Evolutionary conservation across 768 basidiomycete genomes (phyloP).

Genomic region (Podaxis sp.): DNA sequence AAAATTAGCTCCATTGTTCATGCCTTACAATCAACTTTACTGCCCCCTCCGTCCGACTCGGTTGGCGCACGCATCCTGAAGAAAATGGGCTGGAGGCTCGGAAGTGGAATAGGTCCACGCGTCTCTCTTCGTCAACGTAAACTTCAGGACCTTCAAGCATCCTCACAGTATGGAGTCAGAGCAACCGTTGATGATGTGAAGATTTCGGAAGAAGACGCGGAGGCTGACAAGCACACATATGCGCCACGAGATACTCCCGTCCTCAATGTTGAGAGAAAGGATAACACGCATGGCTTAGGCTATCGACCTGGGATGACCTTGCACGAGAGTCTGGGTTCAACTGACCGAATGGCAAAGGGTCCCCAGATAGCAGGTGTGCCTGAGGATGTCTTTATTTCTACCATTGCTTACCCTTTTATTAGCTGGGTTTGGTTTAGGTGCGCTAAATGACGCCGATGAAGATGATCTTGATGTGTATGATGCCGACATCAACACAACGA

Average conservation of each 20-base stretch:
- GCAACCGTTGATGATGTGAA: conserved; percentile 27
- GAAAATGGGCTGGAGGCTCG: conserved; percentile 94
- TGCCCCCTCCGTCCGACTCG: conserved; percentile 74
- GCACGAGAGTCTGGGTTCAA: conserved; percentile 50
- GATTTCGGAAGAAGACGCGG: conserved; percentile 62
- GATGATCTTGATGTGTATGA: conserved; percentile 89
- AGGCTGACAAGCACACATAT: conserved; percentile 83
- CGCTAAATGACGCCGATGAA: conserved; percentile 90
- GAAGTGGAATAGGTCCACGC: conserved; percentile 91
- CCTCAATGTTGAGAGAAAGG: conserved; percentile 60
- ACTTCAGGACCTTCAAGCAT: conserved; percentile 59
- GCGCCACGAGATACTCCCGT: conserved; percentile 77
- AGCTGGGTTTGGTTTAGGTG: conserved; percentile 89
- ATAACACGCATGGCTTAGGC: conserved; percentile 78
- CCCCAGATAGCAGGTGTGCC: conserved; percentile 53
- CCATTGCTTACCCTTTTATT: background rate
- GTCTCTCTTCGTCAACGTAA: conserved; percentile 73
- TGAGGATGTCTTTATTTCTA: background rate
- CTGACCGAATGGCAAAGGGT: conserved; percentile 29
- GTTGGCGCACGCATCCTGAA: conserved; percentile 81
- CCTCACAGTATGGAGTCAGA: conserved; percentile 25
- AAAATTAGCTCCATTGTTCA: conserved; percentile 52
- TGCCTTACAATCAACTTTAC: conserved; percentile 60
- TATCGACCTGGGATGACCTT: conserved; percentile 64
- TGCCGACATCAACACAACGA: conserved; percentile 26